phyloP scores from a whole-genome alignment of 1,284 basidiomycete genomes.

The Sphaerobolus stellatus region DNA sequence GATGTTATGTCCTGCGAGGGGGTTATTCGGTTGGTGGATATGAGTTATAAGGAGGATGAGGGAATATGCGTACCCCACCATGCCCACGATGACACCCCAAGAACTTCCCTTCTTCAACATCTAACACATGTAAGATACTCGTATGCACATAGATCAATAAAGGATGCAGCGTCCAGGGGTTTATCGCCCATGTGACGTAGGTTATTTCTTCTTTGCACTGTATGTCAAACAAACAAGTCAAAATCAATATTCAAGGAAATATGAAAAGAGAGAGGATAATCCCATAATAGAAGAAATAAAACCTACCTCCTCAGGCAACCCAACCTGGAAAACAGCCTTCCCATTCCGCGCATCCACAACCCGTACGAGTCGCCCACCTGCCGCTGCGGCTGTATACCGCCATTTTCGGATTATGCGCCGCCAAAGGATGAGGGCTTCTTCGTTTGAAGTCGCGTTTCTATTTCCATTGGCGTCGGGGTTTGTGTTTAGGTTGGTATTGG shows the following conservation, averaged over 20 bases:
- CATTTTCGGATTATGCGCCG: constrained; percentile 2
- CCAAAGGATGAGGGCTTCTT: constrained; percentile 1
- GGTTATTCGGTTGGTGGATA: constrained; percentile 13
- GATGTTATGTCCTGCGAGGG: constrained; percentile 58
- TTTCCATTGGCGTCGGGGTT: too few species aligned
- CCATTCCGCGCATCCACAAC: constrained; percentile 5
- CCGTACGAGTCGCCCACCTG: constrained; percentile 9
- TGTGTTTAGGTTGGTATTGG: too few species aligned
- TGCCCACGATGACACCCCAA: constrained; percentile 59
- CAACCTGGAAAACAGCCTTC: constrained; percentile 1
- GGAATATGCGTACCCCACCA: constrained; percentile 59
- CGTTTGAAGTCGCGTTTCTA: too few species aligned
- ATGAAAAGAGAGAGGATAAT: not conserved
- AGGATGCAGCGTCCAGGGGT: constrained; percentile 47
- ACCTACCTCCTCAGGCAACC: constrained; percentile 6
- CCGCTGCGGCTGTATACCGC: not conserved
- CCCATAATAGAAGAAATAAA: constrained; percentile 7
- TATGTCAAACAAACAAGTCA: not conserved
- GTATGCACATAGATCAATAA: constrained; percentile 53
- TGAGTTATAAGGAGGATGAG: not conserved
- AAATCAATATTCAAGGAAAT: not conserved
- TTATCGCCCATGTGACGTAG: constrained; percentile 57
- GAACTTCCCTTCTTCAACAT: constrained; percentile 39
- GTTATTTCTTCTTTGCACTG: constrained; percentile 1
- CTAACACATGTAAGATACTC: constrained; percentile 53